phyloP scores from a whole-genome alignment of 345 rosid genomes.

The Durio zibethinus region DNA sequence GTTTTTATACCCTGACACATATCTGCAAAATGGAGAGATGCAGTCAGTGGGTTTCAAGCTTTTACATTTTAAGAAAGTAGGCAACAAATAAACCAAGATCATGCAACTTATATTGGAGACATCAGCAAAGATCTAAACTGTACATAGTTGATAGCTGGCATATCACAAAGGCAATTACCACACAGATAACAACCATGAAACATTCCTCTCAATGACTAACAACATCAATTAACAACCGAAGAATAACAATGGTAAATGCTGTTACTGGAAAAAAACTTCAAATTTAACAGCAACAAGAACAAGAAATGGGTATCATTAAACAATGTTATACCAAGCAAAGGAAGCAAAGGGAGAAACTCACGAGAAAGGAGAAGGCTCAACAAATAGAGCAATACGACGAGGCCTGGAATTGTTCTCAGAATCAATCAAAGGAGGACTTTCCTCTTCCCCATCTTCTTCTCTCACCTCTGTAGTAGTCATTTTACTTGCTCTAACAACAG shows the following conservation, averaged over 20 bases:
- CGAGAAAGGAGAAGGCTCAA: constrained; percentile 99
- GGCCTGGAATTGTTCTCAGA: constrained; percentile 52
- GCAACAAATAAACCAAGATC: background rate
- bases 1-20: constrained; percentile 95
- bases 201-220: background rate
- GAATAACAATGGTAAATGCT: background rate
- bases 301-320: background rate
- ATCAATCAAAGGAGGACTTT: constrained; percentile 48
- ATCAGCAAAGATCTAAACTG: constrained; percentile 11
- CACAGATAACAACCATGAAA: background rate
- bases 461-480: constrained; percentile 52
- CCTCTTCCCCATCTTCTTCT: constrained; percentile 46
- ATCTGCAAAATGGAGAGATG: constrained; percentile 55
- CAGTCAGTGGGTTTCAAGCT: background rate
- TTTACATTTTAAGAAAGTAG: background rate
- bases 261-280: background rate
- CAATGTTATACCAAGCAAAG: background rate
- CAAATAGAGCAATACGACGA: constrained; percentile 86
- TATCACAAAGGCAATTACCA: background rate
- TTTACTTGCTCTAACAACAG: constrained; percentile 32
- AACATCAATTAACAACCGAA: background rate
- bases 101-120: background rate
- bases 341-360: constrained; percentile 34
- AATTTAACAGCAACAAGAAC: background rate
- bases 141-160: background rate